Conservation (phyloP, 768 basidiomycete genomes). For the Mrakia blollopis region DNA sequence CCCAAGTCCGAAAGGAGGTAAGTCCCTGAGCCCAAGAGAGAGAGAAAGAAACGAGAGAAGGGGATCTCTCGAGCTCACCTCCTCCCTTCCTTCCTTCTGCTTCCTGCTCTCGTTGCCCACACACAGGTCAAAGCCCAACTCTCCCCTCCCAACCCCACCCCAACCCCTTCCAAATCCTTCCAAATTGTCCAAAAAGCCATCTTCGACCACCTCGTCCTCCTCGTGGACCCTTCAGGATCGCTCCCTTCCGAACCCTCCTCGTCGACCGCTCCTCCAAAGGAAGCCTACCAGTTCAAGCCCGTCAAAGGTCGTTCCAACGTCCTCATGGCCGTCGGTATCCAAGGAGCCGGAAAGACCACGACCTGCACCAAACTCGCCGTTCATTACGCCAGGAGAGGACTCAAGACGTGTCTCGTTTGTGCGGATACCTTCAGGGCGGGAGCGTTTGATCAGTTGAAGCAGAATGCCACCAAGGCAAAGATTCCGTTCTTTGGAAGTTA, state of each 20-base stretch:
- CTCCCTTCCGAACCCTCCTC: constrained; percentile 53
- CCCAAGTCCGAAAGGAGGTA: constrained; percentile 85
- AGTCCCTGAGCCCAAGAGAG: too few species aligned
- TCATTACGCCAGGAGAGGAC: constrained; percentile 92
- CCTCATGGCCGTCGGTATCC: constrained; percentile 95
- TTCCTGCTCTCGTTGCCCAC: not conserved
- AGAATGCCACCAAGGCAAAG: constrained; percentile 97
- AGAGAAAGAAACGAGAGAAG: not conserved
- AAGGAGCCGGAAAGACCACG: constrained; percentile 99
- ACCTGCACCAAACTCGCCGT: constrained; percentile 99
- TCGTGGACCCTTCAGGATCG: constrained; percentile 77
- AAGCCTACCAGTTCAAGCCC: constrained; percentile 56
- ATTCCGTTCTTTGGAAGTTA: constrained; percentile 99
- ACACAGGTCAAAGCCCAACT: constrained; percentile 31
- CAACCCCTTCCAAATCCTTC: constrained; percentile 24
- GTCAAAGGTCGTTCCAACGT: constrained; percentile 91
- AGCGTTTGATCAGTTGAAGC: constrained; percentile 97
- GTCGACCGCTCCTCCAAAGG: not conserved
- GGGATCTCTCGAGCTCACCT: not conserved
- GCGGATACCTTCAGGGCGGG: constrained; percentile 99
- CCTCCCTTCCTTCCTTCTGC: not conserved
- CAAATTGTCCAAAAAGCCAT: constrained; percentile 88
- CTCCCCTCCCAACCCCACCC: constrained; percentile 18
- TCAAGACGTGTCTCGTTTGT: constrained; percentile 95
- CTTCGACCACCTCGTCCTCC: constrained; percentile 88